Conservation (phyloP, 345 rosid genomes). For the Pistacia vera region DNA sequence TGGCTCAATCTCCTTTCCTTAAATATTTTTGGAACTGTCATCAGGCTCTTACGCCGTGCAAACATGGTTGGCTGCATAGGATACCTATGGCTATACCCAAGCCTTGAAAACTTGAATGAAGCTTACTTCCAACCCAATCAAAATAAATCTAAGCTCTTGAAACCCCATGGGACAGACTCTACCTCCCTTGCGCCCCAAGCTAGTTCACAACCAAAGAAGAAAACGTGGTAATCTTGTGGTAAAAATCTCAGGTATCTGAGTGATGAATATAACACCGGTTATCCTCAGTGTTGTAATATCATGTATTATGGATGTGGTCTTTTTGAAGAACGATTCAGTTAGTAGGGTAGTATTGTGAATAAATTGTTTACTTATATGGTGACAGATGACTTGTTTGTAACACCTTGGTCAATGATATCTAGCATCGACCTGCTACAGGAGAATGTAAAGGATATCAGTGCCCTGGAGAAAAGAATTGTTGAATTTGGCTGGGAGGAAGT, state of each 20-base stretch:
- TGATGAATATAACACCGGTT: too few relatives aligned
- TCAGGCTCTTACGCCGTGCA: background rate
- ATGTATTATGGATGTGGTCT: constrained; percentile 18
- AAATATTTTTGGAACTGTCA: constrained; percentile 22
- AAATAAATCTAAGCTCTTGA: constrained; percentile 7
- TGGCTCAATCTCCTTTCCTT: constrained; percentile 20
- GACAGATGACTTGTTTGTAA: constrained; percentile 18
- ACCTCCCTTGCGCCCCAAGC: background rate
- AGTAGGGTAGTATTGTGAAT: constrained; percentile 18
- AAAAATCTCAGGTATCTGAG: too few relatives aligned
- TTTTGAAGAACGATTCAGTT: background rate
- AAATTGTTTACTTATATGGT: constrained; percentile 15
- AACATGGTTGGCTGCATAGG: constrained; percentile 18
- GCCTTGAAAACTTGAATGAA: constrained; percentile 4
- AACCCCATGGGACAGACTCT: background rate
- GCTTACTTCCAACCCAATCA: background rate
- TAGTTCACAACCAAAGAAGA: too few relatives aligned
- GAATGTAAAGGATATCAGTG: constrained; percentile 7
- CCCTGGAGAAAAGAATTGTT: constrained; percentile 18
- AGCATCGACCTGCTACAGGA: background rate
- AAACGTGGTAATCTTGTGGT: too few relatives aligned
- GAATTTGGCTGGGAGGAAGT: constrained; percentile 20
- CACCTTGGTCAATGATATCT: constrained; percentile 17
- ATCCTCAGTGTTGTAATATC: background rate
- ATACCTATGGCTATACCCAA: background rate